Conservation (phyloP, 2,329 filamentous ascomycete species). For the Monilinia fructicola region DNA sequence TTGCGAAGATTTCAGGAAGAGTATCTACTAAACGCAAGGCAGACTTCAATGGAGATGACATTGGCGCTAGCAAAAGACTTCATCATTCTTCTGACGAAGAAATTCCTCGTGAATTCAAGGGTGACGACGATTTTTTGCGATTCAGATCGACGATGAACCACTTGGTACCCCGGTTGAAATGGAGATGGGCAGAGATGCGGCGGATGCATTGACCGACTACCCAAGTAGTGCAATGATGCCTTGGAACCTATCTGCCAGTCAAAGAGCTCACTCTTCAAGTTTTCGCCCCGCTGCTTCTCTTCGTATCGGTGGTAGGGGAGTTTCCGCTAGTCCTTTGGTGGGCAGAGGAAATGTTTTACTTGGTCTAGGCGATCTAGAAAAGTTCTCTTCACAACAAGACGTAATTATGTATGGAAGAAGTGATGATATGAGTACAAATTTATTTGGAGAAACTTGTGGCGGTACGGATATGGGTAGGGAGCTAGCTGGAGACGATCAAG, state of each 20-base stretch:
- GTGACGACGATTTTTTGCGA: conserved; percentile 41
- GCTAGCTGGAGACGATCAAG: background rate
- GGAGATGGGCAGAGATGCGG: conserved; percentile 70
- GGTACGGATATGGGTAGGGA: background rate
- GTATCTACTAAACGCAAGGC: background rate
- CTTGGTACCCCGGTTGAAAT: conserved; percentile 45
- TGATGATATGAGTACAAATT: conserved; percentile 4
- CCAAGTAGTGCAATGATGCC: conserved; percentile 62
- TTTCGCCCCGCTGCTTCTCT: conserved; percentile 27
- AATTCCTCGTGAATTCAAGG: conserved; percentile 24
- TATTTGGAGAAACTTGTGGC: background rate
- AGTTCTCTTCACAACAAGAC: conserved; percentile 28
- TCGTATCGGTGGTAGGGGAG: conserved; percentile 46
- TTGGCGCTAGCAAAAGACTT: background rate
- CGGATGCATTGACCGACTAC: conserved; percentile 65
- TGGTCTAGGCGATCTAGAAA: conserved; percentile 30
- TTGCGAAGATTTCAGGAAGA: conserved; percentile 38
- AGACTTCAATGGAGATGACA: background rate
- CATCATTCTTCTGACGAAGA: conserved; percentile 36
- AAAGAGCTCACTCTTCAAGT: conserved; percentile 43
- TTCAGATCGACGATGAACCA: conserved; percentile 44
- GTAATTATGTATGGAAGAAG: conserved; percentile 5
- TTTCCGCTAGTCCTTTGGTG: conserved; percentile 61
- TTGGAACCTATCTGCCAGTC: conserved; percentile 62
- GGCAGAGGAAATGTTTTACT: conserved; percentile 45